These are phyloP conservation scores for Colletotrichum trifolii DNA, from an alignment of 2,329 filamentous ascomycete species.

Conservation along the genomic window DNA sequence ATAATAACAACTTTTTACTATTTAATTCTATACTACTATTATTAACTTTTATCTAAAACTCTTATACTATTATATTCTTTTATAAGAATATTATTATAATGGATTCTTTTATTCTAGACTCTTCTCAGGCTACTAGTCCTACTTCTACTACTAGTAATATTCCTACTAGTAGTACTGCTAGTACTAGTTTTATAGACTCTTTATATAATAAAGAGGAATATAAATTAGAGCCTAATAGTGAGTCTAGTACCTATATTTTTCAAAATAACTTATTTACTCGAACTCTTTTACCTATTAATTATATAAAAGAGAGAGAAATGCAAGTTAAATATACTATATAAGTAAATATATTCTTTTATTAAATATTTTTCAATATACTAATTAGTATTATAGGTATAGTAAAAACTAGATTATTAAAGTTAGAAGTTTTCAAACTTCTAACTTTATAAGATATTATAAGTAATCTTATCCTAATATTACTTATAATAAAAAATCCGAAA, in stretches of 20 bases:
- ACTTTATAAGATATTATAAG: background rate
- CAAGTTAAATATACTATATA: background rate
- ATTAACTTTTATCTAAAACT: no score
- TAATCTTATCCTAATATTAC: background rate
- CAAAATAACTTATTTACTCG: background rate
- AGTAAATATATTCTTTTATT: background rate
- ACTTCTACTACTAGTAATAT: no score
- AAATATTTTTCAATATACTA: background rate
- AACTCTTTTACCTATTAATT: background rate
- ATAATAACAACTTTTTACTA: no score
- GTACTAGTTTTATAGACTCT: no score
- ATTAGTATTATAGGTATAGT: background rate
- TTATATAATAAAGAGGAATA: no score
- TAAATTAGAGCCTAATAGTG: background rate
- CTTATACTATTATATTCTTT: no score
- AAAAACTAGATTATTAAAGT: background rate
- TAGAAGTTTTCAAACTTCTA: background rate
- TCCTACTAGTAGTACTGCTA: no score
- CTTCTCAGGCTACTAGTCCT: no score
- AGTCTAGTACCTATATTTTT: background rate
- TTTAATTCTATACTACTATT: no score
- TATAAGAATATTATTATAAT: no score
- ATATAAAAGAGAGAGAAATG: background rate
- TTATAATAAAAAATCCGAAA: slow-evolving; percentile 2
- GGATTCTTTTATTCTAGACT: no score